A percentile compares a stretch with the other conserved stretches of the same genome.
These are phyloP conservation scores for Elaeis oleifera DNA, from an alignment of 202 grass and related monocot species.

Conservation along the genomic window DNA sequence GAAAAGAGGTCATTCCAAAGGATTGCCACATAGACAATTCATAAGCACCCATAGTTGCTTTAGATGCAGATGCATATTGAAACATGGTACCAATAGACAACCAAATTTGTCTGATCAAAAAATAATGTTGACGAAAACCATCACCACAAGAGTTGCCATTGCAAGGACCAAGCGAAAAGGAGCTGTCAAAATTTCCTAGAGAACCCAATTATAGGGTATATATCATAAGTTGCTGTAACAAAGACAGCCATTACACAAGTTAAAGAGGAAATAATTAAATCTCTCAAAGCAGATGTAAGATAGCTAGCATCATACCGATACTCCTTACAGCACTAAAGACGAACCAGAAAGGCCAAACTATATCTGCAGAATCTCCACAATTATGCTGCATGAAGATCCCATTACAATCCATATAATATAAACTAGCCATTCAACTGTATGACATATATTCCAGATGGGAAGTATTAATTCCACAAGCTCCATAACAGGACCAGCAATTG, in stretches of 20 bases:
- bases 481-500: slow-evolving; percentile 22
- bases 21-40: slow-evolving; percentile 47
- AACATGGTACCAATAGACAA: slow-evolving; percentile 56
- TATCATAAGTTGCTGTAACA: slow-evolving; percentile 24
- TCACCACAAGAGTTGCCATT: slow-evolving; percentile 30
- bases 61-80: slow-evolving; percentile 49
- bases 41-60: slow-evolving; percentile 32
- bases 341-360: slow-evolving; percentile 17
- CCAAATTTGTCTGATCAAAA: slow-evolving; percentile 42
- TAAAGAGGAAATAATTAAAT: not conserved
- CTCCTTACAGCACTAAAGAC: slow-evolving; percentile 7
- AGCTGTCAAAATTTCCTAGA: slow-evolving; percentile 30
- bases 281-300: not conserved
- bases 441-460: slow-evolving; percentile 14
- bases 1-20: slow-evolving; percentile 87
- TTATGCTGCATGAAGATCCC: not conserved
- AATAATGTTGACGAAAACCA: slow-evolving; percentile 38
- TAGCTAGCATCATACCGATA: slow-evolving; percentile 10
- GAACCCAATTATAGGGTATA: slow-evolving; percentile 42
- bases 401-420: not conserved
- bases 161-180: slow-evolving; percentile 25
- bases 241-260: slow-evolving; percentile 9
- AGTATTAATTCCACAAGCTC: slow-evolving; percentile 26
- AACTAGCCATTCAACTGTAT: slow-evolving; percentile 3
- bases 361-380: not conserved